Percentiles rank a stretch among this genome's conserved stretches.
phyloP scores from a whole-genome alignment of 352 stramenopile genomes.

The Peronospora farinosa region DNA sequence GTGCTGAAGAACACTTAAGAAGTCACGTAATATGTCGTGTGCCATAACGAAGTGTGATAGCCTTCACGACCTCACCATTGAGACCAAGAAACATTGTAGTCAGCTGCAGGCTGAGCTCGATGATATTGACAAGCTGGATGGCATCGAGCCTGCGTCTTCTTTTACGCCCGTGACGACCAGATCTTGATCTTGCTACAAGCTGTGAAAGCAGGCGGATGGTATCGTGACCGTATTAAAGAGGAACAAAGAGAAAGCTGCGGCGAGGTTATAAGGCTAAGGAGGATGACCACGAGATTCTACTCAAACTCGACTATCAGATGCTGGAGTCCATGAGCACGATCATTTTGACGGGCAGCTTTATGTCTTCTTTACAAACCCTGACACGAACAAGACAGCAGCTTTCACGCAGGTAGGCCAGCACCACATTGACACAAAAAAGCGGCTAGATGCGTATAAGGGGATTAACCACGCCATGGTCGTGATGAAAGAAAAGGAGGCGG shows the following conservation, averaged over 20 bases:
- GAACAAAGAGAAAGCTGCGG: constrained; percentile 71
- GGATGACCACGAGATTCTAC: constrained; percentile 70
- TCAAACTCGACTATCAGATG: constrained; percentile 93
- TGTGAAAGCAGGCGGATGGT: constrained; percentile 62
- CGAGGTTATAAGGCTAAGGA: constrained; percentile 53
- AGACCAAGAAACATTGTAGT: constrained; percentile 81
- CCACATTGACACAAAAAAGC: constrained; percentile 46
- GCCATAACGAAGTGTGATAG: constrained; percentile 95
- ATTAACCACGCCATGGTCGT: constrained; percentile 77
- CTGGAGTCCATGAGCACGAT: constrained; percentile 85
- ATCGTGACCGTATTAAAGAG: constrained; percentile 78
- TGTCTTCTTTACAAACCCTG: constrained; percentile 90
- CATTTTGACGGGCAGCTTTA: constrained; percentile 82
- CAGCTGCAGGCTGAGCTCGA: constrained; percentile 75
- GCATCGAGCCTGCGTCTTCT: constrained; percentile 81
- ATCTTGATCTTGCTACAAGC: constrained; percentile 82
- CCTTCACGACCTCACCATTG: constrained; percentile 84
- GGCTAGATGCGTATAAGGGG: constrained; percentile 88
- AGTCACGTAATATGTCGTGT: constrained; percentile 92
- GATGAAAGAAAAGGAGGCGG: constrained; percentile 93
- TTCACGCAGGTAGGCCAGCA: constrained; percentile 90
- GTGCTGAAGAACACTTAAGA: constrained; percentile 95
- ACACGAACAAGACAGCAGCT: constrained; percentile 89
- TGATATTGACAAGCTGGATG: constrained; percentile 57
- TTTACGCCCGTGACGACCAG: constrained; percentile 87